Conservation (phyloP, 176 grass and related monocot species). For the Carex littledalei region DNA sequence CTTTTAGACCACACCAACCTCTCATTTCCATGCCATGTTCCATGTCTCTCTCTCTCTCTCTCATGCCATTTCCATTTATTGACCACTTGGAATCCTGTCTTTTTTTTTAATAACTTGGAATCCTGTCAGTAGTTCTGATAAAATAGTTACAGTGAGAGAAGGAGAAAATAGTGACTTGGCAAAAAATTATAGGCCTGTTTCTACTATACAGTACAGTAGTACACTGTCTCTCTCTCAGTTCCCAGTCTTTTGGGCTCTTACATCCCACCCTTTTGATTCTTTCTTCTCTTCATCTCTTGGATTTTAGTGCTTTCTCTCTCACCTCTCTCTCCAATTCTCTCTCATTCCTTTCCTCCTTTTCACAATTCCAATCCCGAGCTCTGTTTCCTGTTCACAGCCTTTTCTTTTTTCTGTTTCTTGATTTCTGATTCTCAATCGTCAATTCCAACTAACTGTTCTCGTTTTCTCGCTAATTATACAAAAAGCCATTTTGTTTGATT, state of each 20-base stretch:
- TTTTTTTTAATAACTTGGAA: not conserved
- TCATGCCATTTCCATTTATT: conserved; percentile 27
- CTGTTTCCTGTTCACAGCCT: not conserved
- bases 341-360: not conserved
- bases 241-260: conserved; percentile 23
- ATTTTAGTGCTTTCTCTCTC: conserved; percentile 10
- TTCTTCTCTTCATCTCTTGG: conserved; percentile 13
- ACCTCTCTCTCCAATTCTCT: not conserved
- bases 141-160: conserved; percentile 16
- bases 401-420: not conserved
- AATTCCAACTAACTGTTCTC: not conserved
- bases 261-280: conserved; percentile 5
- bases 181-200: not conserved
- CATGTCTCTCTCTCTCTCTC: not conserved
- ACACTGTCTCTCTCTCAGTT: conserved; percentile 13
- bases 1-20: not conserved
- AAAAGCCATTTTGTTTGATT: not conserved
- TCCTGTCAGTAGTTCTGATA: conserved; percentile 9
- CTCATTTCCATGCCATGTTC: not conserved
- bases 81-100: conserved; percentile 7
- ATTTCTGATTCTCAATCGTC: not conserved
- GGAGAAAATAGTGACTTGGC: not conserved
- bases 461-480: not conserved
- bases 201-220: conserved; percentile 7
- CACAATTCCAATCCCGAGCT: not conserved